Conservation (phyloP, 257 asterid genomes). For the Eucommia ulmoides region DNA sequence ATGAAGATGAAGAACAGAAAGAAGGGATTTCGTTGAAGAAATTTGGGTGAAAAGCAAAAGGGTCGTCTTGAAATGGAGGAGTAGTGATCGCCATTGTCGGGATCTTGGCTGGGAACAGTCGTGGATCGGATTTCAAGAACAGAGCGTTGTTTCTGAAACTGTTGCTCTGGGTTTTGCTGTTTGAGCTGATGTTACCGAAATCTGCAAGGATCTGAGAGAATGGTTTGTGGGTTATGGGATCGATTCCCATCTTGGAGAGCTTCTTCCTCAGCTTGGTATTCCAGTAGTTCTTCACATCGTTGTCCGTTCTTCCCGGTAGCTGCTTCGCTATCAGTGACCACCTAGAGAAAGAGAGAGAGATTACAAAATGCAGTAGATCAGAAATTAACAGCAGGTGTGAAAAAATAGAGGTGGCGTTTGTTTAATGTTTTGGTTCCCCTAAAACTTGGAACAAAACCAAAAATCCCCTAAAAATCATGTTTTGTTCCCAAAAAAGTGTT, state of each 20-base stretch:
- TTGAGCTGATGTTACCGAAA: constrained; percentile 51
- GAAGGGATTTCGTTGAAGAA: constrained; percentile 28
- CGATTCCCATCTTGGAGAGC: constrained; percentile 76
- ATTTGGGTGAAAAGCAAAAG: constrained; percentile 15
- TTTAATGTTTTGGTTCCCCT: neutral
- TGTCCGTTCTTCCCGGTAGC: constrained; percentile 90
- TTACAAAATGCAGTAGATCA: no score
- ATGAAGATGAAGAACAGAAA: constrained; percentile 25
- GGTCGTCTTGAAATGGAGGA: constrained; percentile 10
- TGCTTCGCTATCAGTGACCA: constrained; percentile 84
- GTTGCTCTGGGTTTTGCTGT: constrained; percentile 19
- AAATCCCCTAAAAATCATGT: no score
- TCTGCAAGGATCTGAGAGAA: constrained; percentile 73
- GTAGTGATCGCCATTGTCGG: no score
- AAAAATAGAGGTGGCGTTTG: no score
- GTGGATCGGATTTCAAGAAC: constrained; percentile 6
- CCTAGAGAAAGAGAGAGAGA: constrained; percentile 17
- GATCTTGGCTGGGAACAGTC: constrained; percentile 3
- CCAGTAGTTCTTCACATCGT: constrained; percentile 96
- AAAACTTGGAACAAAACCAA: neutral
- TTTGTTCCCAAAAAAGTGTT: no score
- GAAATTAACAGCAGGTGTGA: no score
- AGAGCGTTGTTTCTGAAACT: constrained; percentile 7
- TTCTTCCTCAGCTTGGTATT: constrained; percentile 93
- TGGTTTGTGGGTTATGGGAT: constrained; percentile 95